Conservation (phyloP, 768 basidiomycete genomes). For the Suillus bovinus region DNA sequence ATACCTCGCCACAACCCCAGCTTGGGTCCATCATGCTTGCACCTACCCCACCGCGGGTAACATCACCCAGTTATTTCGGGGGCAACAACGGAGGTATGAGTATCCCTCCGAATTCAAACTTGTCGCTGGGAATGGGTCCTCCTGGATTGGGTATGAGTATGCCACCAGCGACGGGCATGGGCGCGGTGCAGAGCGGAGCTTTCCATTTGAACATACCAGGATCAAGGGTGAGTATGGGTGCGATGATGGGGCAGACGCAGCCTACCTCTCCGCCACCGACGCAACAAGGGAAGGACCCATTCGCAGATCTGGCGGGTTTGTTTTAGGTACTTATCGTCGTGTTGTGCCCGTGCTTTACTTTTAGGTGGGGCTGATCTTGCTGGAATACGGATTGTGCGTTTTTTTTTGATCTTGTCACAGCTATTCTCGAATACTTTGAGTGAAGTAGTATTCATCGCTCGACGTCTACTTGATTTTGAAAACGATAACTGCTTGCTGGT, state of each 20-base stretch:
- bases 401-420: neutral
- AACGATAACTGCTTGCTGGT: no score
- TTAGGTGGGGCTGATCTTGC: no score
- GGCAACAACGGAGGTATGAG: conserved; percentile 16
- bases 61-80: conserved; percentile 25
- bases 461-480: no score
- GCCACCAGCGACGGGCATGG: conserved; percentile 7
- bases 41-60: conserved; percentile 31
- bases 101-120: conserved; percentile 9
- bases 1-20: conserved; percentile 22
- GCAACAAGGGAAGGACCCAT: conserved; percentile 70
- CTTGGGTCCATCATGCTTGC: conserved; percentile 46
- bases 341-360: conserved; percentile 2
- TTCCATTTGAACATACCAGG: neutral
- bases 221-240: conserved; percentile 8
- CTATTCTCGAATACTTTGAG: no score
- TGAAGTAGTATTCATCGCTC: no score
- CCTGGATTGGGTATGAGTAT: conserved; percentile 10
- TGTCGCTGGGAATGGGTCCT: conserved; percentile 16
- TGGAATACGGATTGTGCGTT: neutral
- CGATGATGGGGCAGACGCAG: conserved; percentile 22
- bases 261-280: conserved; percentile 22
- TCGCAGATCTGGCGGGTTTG: conserved; percentile 77
- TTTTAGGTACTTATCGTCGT: conserved; percentile 45
- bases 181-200: neutral